These are phyloP conservation scores for Melaleuca quinquenervia DNA, from an alignment of 345 rosid genomes.

Conservation along the genomic window DNA sequence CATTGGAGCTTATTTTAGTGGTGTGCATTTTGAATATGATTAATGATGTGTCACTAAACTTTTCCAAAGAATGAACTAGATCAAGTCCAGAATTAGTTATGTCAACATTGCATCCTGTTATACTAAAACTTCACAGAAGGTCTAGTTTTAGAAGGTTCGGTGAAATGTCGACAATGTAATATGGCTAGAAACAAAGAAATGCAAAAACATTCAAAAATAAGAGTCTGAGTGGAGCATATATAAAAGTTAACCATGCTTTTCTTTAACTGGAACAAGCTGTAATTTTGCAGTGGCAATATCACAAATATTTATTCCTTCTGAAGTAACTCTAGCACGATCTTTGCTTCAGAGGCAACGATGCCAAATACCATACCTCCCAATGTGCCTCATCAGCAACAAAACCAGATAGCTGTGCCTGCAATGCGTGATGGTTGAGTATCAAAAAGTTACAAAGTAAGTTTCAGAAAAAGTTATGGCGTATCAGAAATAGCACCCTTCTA, in stretches of 20 bases:
- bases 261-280: neutral
- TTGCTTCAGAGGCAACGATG: neutral
- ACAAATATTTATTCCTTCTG: neutral
- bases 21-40: neutral
- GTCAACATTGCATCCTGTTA: neutral
- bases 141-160: neutral
- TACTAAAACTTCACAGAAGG: neutral
- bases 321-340: neutral
- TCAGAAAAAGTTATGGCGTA: neutral
- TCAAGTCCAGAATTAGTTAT: neutral
- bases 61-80: neutral
- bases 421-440: neutral
- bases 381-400: conserved; percentile 93
- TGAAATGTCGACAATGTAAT: accelerated
- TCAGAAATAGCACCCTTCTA: conserved; percentile 34
- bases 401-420: conserved; percentile 65
- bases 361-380: conserved; percentile 47
- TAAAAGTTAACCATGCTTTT: neutral
- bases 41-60: neutral
- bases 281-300: neutral
- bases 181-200: neutral
- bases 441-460: neutral
- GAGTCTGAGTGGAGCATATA: neutral
- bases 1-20: neutral
- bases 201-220: neutral